Base-by-base conservation (phyloP, 2,329 filamentous ascomycete genomes). In the Akanthomyces uredinophilus region DNA sequence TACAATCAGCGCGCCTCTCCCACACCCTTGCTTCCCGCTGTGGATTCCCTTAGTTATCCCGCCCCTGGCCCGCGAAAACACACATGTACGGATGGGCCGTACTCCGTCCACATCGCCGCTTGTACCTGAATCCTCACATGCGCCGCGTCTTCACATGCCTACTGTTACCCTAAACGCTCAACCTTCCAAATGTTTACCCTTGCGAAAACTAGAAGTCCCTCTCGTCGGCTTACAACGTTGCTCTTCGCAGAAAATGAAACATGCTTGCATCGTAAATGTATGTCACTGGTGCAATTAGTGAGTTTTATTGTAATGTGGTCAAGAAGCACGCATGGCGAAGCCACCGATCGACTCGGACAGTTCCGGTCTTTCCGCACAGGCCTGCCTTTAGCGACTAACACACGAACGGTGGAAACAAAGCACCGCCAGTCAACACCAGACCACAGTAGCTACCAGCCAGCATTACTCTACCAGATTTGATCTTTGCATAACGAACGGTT, bases 51-150 rank as follows among this genome's bases (percentile, higher is more conserved):
- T n/a, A 27, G 43, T 43, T 43, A 29, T 20, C 16, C 22, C 13
- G 27, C 27, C 35, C 22, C 13, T 35, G 32, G 11, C 32, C 3
- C 4, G 32, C 32, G 7, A 35, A 35, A 4, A 8, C 32, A 35
- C 32, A 35, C 32, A 35, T 35, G 32, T 35, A 35, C 32, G 11
- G 32, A 35, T 35, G 11, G 32, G 32, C 32, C 32, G 43, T 46
- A 46, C 10, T 4, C n/a, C n/a, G n/a, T n/a, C n/a, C n/a, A 46
- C 13, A n/a, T 18, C 32, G 29, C 50, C 32, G 8, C 24, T 56
- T 37, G 20, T 58, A n/a, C 43, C 43, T 57, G 41, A 39, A 57
- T 49, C 27, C 43, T 57, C 54, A 47, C 43, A 39, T 57, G 54
- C 29, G 24, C 43, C 29, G 14, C 44, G 18, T n/a, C 44, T 49